phyloP scores from a whole-genome alignment of 139 green algal species.

The Micromonas pusilla region DNA sequence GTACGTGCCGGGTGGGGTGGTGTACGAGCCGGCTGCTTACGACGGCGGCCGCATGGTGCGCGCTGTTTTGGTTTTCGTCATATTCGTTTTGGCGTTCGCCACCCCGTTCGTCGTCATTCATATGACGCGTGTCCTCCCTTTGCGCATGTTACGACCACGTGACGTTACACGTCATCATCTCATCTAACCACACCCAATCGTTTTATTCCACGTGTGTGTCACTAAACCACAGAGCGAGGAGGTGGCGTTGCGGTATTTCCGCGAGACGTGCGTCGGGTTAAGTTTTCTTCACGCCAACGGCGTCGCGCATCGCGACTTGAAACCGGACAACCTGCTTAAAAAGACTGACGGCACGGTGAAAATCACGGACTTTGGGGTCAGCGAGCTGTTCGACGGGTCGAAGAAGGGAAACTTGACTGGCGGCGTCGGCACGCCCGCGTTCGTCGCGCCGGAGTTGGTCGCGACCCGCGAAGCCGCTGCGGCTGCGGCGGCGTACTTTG shows the following conservation, averaged over 20 bases:
- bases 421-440: slow-evolving; percentile 56
- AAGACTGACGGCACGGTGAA: slow-evolving; percentile 71
- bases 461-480: neutral
- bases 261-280: slow-evolving; percentile 32
- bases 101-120: too few relatives aligned
- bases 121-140: too few relatives aligned
- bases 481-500: too few relatives aligned
- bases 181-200: too few relatives aligned
- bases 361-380: slow-evolving; percentile 80
- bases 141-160: too few relatives aligned
- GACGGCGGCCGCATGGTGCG: neutral
- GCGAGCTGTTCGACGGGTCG: slow-evolving; percentile 33
- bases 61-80: too few relatives aligned
- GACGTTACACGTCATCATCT: too few relatives aligned
- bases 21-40: slow-evolving; percentile 46
- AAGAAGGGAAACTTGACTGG: neutral
- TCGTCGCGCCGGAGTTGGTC: slow-evolving; percentile 56
- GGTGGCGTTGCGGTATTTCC: slow-evolving; percentile 8
- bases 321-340: slow-evolving; percentile 75
- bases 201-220: too few relatives aligned
- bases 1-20: neutral
- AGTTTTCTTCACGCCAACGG: slow-evolving; percentile 56
- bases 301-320: slow-evolving; percentile 70
- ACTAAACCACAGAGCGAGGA: too few relatives aligned
- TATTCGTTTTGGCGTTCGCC: too few relatives aligned